Percentiles rank a stretch among this genome's conserved stretches.
Evolutionary conservation across 208 protist genomes (phyloP).

Genomic region (Leptomonas pyrrhocoris): DNA sequence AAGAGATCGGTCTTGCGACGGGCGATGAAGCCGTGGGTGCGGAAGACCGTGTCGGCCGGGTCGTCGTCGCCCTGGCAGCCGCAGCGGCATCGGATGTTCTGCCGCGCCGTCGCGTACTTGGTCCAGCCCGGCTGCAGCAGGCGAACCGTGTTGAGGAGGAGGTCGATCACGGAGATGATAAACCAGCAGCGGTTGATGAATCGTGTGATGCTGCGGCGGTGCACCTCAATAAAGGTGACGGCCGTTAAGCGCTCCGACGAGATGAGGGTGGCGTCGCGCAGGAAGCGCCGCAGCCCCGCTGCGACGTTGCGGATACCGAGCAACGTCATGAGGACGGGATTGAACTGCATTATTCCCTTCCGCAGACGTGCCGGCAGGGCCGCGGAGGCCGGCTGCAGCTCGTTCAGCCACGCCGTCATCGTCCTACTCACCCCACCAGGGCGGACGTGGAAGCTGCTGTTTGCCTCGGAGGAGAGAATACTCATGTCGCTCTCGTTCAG

Average conservation of each 20-base stretch:
- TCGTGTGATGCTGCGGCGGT: constrained; percentile 55
- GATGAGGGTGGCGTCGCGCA: constrained; percentile 75
- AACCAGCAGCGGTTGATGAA: constrained; percentile 77
- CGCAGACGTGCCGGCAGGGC: constrained; percentile 57
- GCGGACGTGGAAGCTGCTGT: constrained; percentile 30
- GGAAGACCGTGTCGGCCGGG: constrained; percentile 42
- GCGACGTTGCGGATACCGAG: constrained; percentile 73
- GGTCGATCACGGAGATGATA: constrained; percentile 66
- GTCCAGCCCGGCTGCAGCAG: constrained; percentile 70
- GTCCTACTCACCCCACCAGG: neutral
- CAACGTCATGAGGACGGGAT: constrained; percentile 64
- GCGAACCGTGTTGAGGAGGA: constrained; percentile 79
- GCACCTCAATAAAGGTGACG: constrained; percentile 52
- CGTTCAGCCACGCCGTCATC: constrained; percentile 25
- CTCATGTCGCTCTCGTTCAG: constrained; percentile 32
- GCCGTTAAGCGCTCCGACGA: constrained; percentile 70
- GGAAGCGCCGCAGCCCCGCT: constrained; percentile 65
- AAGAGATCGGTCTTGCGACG: constrained; percentile 67
- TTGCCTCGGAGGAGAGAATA: constrained; percentile 22
- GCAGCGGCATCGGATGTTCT: constrained; percentile 66
- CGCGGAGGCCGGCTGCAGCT: constrained; percentile 51
- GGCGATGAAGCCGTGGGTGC: constrained; percentile 57
- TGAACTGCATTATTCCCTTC: constrained; percentile 62
- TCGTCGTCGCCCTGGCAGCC: constrained; percentile 51
- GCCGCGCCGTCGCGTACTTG: constrained; percentile 68